A percentile compares a stretch with the other conserved stretches of the same genome.
These are phyloP conservation scores for Entrophospora sp. DNA, from an alignment of 192 early-diverging fungal species.

Conservation along the genomic window DNA sequence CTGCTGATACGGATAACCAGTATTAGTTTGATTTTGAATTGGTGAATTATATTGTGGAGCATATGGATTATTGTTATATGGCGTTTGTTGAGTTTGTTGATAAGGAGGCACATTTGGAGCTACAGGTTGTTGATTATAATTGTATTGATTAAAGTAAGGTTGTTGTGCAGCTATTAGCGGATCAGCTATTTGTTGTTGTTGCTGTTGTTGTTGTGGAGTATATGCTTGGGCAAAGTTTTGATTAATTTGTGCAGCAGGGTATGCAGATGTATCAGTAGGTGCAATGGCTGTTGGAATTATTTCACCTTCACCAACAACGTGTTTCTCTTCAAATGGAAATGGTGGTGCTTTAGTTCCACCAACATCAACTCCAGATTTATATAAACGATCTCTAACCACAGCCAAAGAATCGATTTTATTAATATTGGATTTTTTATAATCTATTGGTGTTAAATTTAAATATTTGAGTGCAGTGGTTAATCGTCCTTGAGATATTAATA, in stretches of 20 bases:
- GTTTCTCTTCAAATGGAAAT: constrained; percentile 58
- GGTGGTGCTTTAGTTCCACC: constrained; percentile 35
- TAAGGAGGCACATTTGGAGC: constrained; percentile 27
- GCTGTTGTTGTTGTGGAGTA: constrained; percentile 22
- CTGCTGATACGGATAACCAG: constrained; percentile 22
- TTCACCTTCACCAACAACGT: constrained; percentile 40
- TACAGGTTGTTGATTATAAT: constrained; percentile 22
- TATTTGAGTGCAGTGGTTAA: constrained; percentile 65
- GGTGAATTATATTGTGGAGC: constrained; percentile 23
- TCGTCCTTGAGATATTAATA: constrained; percentile 69
- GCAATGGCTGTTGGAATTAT: constrained; percentile 19
- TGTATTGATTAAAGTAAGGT: constrained; percentile 21
- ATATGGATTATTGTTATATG: constrained; percentile 16
- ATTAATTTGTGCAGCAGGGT: constrained; percentile 22
- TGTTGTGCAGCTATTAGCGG: constrained; percentile 11
- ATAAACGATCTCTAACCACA: constrained; percentile 67
- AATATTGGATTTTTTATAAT: constrained; percentile 34
- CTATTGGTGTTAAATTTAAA: constrained; percentile 65
- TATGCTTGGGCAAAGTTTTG: constrained; percentile 17
- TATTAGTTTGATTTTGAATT: constrained; percentile 25
- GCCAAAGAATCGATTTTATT: constrained; percentile 44
- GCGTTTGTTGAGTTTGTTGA: constrained; percentile 13
- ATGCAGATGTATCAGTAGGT: not conserved
- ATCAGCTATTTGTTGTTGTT: constrained; percentile 10
- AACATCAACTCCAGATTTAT: constrained; percentile 40